A percentile compares a stretch with the other conserved stretches of the same genome.
Evolutionary conservation across 495 filamentous ascomycete species (phyloP).

Genomic region (Choiromyces venosus): DNA sequence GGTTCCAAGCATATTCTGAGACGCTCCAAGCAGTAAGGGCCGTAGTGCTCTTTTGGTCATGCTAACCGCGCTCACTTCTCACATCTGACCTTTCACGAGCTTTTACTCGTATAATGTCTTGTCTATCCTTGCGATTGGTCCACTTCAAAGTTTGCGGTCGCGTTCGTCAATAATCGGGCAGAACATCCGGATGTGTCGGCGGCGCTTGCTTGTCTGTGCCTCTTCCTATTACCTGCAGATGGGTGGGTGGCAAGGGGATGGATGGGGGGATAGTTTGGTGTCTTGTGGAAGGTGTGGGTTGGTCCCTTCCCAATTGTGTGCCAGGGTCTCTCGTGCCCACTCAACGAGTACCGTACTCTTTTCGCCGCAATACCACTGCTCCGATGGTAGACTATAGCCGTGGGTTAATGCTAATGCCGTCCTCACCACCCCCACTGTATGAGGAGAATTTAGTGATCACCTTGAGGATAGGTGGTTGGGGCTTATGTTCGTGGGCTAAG

Average conservation of each 20-base stretch:
- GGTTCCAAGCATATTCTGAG: constrained; percentile 21
- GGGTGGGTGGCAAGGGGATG: constrained; percentile 23
- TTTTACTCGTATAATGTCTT: constrained; percentile 10
- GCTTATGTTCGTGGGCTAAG: neutral
- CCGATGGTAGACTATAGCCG: neutral
- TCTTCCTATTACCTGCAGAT: constrained; percentile 8
- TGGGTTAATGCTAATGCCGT: no score
- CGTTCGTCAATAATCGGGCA: constrained; percentile 16
- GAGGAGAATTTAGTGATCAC: neutral
- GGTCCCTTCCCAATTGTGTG: neutral
- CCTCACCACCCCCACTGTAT: neutral
- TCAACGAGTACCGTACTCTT: neutral
- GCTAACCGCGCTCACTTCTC: constrained; percentile 30
- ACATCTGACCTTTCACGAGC: constrained; percentile 20
- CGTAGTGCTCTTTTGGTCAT: neutral
- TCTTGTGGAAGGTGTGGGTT: neutral
- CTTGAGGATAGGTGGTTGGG: neutral
- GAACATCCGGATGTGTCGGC: constrained; percentile 17
- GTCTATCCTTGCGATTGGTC: constrained; percentile 15
- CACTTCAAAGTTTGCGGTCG: neutral
- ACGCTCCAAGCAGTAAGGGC: constrained; percentile 8
- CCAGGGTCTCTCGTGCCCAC: neutral
- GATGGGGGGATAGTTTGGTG: constrained; percentile 2
- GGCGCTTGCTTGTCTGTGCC: constrained; percentile 9
- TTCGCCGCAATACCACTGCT: neutral